Conservation (phyloP, 2,329 filamentous ascomycete genomes). For the Penicillium griseofulvum region DNA sequence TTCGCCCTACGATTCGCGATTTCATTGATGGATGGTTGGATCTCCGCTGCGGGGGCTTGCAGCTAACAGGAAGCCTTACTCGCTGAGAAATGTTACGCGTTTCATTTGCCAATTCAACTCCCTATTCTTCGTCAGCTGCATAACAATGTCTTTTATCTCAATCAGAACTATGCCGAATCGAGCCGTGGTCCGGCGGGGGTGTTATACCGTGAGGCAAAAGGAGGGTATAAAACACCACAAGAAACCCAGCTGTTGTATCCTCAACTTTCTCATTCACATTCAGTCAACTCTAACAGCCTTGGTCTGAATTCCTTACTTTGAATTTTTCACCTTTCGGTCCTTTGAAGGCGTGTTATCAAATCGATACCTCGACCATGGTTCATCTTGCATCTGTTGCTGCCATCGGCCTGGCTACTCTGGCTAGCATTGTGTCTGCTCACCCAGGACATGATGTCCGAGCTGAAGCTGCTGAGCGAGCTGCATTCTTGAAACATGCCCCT, state of each 20-base stretch:
- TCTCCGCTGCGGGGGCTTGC: slow-evolving; percentile 10
- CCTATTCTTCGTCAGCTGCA: background rate
- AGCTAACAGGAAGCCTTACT: background rate
- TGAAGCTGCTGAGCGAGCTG: slow-evolving; percentile 52
- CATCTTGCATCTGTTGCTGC: slow-evolving; percentile 21
- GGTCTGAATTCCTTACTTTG: background rate
- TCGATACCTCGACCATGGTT: slow-evolving; percentile 15
- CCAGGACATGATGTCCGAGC: slow-evolving; percentile 51
- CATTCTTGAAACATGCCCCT: slow-evolving; percentile 44
- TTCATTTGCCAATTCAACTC: slow-evolving; percentile 11
- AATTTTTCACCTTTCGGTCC: background rate
- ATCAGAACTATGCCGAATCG: background rate
- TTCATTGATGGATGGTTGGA: background rate
- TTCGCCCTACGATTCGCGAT: background rate
- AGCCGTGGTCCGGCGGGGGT: background rate
- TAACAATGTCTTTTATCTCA: background rate
- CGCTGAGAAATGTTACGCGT: slow-evolving; percentile 11
- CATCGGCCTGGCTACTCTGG: slow-evolving; percentile 25
- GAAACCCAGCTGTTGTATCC: background rate
- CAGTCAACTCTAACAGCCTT: background rate
- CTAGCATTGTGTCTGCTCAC: slow-evolving; percentile 40
- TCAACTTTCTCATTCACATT: background rate
- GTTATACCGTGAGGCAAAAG: background rate
- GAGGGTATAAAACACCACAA: background rate
- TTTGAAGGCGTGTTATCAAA: background rate